These are phyloP conservation scores for Fusarium fracticaudum DNA, from an alignment of 2,329 filamentous ascomycete species.

Conservation along the genomic window DNA sequence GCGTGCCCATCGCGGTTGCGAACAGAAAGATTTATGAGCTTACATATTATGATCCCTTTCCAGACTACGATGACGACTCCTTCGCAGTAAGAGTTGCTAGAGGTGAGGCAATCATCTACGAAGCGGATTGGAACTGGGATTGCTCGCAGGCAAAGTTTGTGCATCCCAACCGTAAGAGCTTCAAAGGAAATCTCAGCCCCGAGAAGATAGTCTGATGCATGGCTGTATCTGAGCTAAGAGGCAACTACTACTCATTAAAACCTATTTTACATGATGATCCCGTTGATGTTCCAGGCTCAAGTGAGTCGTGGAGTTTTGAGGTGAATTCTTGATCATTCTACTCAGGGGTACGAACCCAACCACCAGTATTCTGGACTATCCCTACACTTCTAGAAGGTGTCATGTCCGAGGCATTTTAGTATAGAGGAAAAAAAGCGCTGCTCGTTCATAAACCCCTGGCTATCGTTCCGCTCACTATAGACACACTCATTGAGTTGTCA, in stretches of 20 bases:
- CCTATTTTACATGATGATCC: no score
- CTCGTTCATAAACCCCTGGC: neutral
- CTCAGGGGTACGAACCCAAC: neutral
- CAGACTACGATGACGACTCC: neutral
- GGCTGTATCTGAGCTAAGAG: neutral
- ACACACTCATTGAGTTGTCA: neutral
- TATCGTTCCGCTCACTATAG: neutral
- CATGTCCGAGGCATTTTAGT: no score
- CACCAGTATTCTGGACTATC: neutral
- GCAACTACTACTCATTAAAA: neutral
- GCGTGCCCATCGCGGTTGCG: neutral
- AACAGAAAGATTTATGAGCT: neutral
- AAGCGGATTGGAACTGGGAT: constrained; percentile 7
- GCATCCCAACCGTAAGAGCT: neutral
- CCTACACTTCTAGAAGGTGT: neutral
- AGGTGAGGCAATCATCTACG: neutral
- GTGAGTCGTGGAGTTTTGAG: neutral
- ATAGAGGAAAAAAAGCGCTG: neutral
- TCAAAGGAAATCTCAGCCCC: neutral
- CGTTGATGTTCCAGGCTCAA: neutral
- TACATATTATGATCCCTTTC: neutral
- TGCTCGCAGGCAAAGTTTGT: neutral
- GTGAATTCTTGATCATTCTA: neutral
- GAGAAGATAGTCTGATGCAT: constrained; percentile 14
- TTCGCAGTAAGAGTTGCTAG: neutral